Evolutionary conservation across 352 stramenopile species (phyloP).

Genomic region (Globisporangium uncinulatum): DNA sequence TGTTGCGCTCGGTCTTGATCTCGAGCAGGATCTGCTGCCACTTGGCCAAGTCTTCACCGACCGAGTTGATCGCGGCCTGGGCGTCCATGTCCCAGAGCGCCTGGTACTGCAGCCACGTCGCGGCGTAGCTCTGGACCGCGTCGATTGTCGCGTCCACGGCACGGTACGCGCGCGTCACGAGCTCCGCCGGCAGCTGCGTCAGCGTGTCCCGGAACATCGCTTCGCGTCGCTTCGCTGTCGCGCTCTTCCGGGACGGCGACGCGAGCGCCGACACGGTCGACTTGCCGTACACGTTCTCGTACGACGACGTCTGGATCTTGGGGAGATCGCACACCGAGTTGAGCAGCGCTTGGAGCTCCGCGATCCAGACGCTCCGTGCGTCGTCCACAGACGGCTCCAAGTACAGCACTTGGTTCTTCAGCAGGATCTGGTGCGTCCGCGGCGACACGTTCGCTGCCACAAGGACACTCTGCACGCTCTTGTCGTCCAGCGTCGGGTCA

Average conservation of each 20-base stretch:
- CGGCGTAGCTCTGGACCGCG: constrained; percentile 91
- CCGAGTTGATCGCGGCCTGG: constrained; percentile 85
- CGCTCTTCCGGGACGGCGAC: constrained; percentile 57
- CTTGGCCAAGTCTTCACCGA: constrained; percentile 93
- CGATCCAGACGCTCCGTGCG: constrained; percentile 84
- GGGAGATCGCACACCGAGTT: constrained; percentile 92
- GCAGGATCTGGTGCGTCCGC: constrained; percentile 89
- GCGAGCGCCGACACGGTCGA: constrained; percentile 49
- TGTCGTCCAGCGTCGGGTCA: constrained; percentile 51
- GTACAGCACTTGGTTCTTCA: constrained; percentile 97
- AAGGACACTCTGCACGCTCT: constrained; percentile 39
- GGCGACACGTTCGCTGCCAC: constrained; percentile 36
- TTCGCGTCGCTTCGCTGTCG: constrained; percentile 50
- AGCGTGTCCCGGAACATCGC: constrained; percentile 70
- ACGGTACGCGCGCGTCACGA: constrained; percentile 75
- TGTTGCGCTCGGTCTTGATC: constrained; percentile 92
- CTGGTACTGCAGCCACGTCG: constrained; percentile 98
- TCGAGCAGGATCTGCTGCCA: constrained; percentile 97
- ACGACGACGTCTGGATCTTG: constrained; percentile 83
- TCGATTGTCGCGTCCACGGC: constrained; percentile 70
- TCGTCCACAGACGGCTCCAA: constrained; percentile 93
- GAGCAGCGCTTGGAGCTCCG: constrained; percentile 91
- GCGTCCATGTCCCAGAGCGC: constrained; percentile 98
- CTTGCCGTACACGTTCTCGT: constrained; percentile 84
- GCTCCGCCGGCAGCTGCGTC: constrained; percentile 38